Conservation (phyloP, 345 rosid species). For the Gossypioides kirkii region DNA sequence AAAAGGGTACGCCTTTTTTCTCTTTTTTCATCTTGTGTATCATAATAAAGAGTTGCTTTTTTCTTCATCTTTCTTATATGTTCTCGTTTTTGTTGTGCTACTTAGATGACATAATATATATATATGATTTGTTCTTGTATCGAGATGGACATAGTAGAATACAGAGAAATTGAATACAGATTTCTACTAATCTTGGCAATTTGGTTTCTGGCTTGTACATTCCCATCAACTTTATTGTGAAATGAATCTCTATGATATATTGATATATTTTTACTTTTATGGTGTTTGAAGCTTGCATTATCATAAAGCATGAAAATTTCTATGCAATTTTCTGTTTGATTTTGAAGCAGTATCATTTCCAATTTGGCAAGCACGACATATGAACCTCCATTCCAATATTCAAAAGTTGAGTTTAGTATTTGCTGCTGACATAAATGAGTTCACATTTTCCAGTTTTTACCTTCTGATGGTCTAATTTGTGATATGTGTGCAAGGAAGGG, state of each 20-base stretch:
- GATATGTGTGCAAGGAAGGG: background rate
- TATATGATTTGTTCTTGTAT: constrained; percentile 23
- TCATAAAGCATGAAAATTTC: background rate
- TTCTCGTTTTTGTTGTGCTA: constrained; percentile 26
- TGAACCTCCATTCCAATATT: too few species aligned
- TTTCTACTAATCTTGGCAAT: constrained; percentile 24
- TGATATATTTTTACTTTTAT: background rate
- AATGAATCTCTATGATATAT: constrained; percentile 6
- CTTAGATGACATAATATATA: constrained; percentile 17
- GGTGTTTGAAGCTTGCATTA: background rate
- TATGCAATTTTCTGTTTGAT: background rate
- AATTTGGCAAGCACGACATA: background rate
- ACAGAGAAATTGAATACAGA: constrained; percentile 27
- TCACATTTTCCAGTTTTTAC: background rate
- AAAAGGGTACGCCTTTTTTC: constrained; percentile 31
- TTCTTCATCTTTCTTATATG: background rate
- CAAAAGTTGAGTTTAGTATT: background rate
- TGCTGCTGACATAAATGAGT: background rate
- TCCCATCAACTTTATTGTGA: constrained; percentile 5
- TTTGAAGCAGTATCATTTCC: background rate
- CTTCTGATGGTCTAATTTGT: background rate
- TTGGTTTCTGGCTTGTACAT: constrained; percentile 11
- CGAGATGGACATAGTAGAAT: constrained; percentile 22
- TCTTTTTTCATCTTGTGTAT: constrained; percentile 17
- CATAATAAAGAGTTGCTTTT: constrained; percentile 18